Percentiles rank a stretch among this genome's conserved stretches.
phyloP scores from a whole-genome alignment of 2,329 filamentous ascomycete species.

The Nectriaceae sp. region DNA sequence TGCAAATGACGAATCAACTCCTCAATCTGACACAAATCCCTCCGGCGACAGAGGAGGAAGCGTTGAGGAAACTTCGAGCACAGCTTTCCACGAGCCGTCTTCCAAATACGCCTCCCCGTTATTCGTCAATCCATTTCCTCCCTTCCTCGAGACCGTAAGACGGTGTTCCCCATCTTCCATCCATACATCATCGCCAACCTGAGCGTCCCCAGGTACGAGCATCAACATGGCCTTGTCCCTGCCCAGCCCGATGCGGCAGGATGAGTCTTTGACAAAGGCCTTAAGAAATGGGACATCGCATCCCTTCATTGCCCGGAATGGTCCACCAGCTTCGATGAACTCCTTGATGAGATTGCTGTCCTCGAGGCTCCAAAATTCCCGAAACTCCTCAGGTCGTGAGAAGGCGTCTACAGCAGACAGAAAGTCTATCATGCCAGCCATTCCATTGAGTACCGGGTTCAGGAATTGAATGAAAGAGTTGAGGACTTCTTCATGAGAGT shows the following conservation, averaged over 20 bases:
- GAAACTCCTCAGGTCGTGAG: constrained; percentile 34
- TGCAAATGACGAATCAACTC: too few species aligned
- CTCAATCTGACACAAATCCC: background rate
- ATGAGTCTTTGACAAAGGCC: constrained; percentile 26
- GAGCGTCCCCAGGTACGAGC: constrained; percentile 28
- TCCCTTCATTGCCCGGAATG: constrained; percentile 24
- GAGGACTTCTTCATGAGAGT: constrained; percentile 29
- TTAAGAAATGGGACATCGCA: constrained; percentile 29
- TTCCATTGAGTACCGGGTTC: constrained; percentile 36
- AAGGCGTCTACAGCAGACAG: constrained; percentile 33
- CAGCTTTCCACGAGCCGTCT: constrained; percentile 22
- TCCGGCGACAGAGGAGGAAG: constrained; percentile 2
- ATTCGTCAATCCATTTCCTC: constrained; percentile 15
- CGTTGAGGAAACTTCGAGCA: constrained; percentile 25
- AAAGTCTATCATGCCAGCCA: constrained; percentile 36
- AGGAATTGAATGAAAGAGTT: constrained; percentile 35
- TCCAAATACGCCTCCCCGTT: constrained; percentile 23
- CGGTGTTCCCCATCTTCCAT: constrained; percentile 20
- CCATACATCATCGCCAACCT: constrained; percentile 31
- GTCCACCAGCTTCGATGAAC: constrained; percentile 29
- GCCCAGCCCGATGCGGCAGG: constrained; percentile 28
- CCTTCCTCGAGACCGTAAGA: constrained; percentile 22
- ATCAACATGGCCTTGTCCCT: constrained; percentile 27
- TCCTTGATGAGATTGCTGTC: constrained; percentile 36
- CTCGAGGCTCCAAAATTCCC: constrained; percentile 37